Evolutionary conservation across 164 flowering plant species (phyloP).

Genomic region (Umbilicus rupestris): DNA sequence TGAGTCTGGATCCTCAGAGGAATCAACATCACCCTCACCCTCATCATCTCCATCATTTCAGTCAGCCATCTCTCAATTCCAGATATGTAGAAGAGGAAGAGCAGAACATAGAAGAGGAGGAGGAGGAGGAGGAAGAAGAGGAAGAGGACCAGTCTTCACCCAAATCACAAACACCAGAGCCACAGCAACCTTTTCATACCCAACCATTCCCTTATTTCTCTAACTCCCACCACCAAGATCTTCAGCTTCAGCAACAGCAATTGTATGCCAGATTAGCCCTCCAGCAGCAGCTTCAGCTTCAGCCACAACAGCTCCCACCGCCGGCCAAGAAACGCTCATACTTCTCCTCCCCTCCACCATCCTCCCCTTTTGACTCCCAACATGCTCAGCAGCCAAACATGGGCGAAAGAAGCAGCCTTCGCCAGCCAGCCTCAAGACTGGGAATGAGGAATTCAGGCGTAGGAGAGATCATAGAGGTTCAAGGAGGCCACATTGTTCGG

Average conservation of each 20-base stretch:
- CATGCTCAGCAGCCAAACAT: constrained; percentile 38
- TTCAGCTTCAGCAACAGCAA: constrained; percentile 11
- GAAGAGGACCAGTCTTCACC: constrained; percentile 16
- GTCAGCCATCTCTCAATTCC: constrained; percentile 16
- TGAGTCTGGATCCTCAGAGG: constrained; percentile 89
- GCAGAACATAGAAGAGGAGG: constrained; percentile 13
- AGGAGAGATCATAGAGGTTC: constrained; percentile 71
- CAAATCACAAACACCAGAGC: constrained; percentile 2
- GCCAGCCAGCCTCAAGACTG: constrained; percentile 34
- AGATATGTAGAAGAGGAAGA: constrained; percentile 21
- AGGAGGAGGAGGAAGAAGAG: constrained; percentile 6
- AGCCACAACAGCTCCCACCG: constrained; percentile 13
- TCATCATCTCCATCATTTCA: constrained; percentile 21
- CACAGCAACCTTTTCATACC: constrained; percentile 9
- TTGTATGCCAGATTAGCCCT: constrained; percentile 10
- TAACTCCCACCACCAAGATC: constrained; percentile 7
- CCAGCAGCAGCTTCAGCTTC: constrained; percentile 8
- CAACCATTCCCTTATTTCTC: constrained; percentile 15
- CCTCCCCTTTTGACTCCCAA: constrained; percentile 23
- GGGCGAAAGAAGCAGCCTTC: constrained; percentile 37
- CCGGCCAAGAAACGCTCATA: constrained; percentile 45
- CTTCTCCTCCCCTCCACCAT: constrained; percentile 22
- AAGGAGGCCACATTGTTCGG: constrained; percentile 64
- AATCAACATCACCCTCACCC: constrained; percentile 28
- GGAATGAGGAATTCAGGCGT: constrained; percentile 35